Evolutionary conservation across 805 yeast genomes (phyloP), one percentile per base, ranked within the genome.

Genomic region (Candida parachauliodes): DNA sequence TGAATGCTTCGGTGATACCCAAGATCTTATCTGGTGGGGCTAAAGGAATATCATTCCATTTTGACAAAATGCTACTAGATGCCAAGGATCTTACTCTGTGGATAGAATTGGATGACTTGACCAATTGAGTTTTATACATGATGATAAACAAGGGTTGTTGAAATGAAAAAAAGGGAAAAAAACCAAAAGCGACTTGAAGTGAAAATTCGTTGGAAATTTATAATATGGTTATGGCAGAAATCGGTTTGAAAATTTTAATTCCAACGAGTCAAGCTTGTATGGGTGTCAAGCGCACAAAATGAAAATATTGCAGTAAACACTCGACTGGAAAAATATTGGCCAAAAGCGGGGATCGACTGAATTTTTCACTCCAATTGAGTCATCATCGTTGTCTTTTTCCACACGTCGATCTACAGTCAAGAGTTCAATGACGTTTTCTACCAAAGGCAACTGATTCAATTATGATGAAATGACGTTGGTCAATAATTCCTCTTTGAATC

Each of bases 21-120:
- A 83, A 62, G 54, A 88, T 88, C 50, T 88, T 87, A 62, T 88
- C 97, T 12, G 95, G 88, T 33, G 95, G 93, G 40, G 72, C 73
- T 54, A 67, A 62, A 29, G 72, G 73, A 47, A 68, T 64, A 21
- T 65, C 67, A 42, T 55, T 61, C 60, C 60, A 57, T 22, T 39
- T 30, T 10, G 19, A 30, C 16, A 37, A 41, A 15, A 17, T 28
- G 19, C 35, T 17, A 26, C 30, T 9, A 8, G 37, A n/a, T 11
- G 44, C 34, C 25, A 41, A 41, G 12, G 15, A 28, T 34, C 24
- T 41, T 2, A 29, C 20, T 10, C 11, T 8, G n/a, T 30, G 33
- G 15, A 33, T 39, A 19, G 24, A 31, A 23, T 32, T 6, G 15
- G 29, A 11, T 8, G 35, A 34, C 28, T 38, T 38, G 28, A 31